These are phyloP conservation scores for Funneliformis geosporum DNA, from an alignment of 192 early-diverging fungal genomes.

Conservation along the genomic window DNA sequence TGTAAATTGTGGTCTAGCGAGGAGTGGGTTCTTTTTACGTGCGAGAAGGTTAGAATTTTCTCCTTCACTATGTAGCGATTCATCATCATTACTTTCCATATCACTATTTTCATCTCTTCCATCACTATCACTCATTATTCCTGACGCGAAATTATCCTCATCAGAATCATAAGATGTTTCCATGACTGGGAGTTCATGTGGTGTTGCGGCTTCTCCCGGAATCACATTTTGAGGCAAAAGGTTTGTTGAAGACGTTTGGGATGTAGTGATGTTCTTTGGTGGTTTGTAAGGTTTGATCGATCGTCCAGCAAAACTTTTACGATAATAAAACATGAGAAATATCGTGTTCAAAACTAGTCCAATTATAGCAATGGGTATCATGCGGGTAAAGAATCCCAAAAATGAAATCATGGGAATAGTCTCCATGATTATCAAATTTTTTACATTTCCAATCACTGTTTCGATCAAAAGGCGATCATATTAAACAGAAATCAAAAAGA, in stretches of 20 bases:
- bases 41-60: not conserved
- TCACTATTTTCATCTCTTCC: not conserved
- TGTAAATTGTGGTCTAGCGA: not conserved
- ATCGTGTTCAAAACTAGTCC: not conserved
- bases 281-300: not conserved
- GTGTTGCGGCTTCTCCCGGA: not conserved
- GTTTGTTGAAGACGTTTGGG: not conserved
- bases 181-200: not conserved
- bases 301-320: not conserved
- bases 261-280: not conserved
- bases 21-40: not conserved
- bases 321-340: not conserved
- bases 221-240: not conserved
- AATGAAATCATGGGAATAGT: not conserved
- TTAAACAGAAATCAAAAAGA: not conserved
- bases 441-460: not conserved
- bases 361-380: not conserved
- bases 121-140: not conserved
- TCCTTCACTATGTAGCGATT: not conserved
- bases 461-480: not conserved
- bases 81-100: not conserved
- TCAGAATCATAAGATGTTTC: not conserved
- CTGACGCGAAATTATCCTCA: not conserved
- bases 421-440: not conserved
- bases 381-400: not conserved